Conservation (phyloP, 2,329 filamentous ascomycete species). For the Colletotrichum theobromicola region DNA sequence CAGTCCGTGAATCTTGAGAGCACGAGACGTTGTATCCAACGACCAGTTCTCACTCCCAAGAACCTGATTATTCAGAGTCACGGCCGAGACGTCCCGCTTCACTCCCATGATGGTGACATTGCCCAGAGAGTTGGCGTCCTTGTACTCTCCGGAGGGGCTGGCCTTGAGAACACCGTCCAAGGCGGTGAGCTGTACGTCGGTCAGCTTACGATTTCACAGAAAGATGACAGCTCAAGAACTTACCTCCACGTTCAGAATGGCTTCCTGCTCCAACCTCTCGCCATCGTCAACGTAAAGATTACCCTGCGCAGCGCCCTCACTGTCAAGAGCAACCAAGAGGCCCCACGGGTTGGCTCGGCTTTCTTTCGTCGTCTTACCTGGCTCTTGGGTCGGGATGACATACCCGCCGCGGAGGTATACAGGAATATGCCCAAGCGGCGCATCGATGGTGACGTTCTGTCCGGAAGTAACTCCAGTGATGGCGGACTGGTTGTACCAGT, state of each 20-base stretch:
- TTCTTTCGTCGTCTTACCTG: conserved; percentile 69
- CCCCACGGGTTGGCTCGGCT: conserved; percentile 70
- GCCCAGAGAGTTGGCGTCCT: conserved; percentile 61
- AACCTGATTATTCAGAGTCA: conserved; percentile 55
- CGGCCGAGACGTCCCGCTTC: conserved; percentile 37
- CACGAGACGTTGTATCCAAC: not conserved
- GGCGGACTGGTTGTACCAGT: conserved; percentile 75
- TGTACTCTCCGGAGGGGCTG: conserved; percentile 54
- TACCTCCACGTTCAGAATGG: conserved; percentile 58
- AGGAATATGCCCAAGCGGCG: conserved; percentile 60
- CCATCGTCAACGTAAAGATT: conserved; percentile 78
- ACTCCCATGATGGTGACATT: conserved; percentile 70
- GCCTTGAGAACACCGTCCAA: conserved; percentile 50
- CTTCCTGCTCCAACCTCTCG: conserved; percentile 57
- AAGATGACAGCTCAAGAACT: conserved; percentile 23
- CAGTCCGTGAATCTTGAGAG: not conserved
- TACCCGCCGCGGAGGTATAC: conserved; percentile 73
- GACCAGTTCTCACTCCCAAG: conserved; percentile 36
- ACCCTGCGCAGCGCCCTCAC: conserved; percentile 61
- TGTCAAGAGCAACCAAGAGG: conserved; percentile 66
- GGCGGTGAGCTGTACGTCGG: conserved; percentile 42
- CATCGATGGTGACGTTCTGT: conserved; percentile 26
- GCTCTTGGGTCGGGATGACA: conserved; percentile 71
- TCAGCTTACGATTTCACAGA: conserved; percentile 5
- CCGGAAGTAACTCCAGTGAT: conserved; percentile 48